A percentile compares a stretch with the other conserved stretches of the same genome.
phyloP scores from a whole-genome alignment of 768 basidiomycete species.

The Ephemerocybe angulata region DNA sequence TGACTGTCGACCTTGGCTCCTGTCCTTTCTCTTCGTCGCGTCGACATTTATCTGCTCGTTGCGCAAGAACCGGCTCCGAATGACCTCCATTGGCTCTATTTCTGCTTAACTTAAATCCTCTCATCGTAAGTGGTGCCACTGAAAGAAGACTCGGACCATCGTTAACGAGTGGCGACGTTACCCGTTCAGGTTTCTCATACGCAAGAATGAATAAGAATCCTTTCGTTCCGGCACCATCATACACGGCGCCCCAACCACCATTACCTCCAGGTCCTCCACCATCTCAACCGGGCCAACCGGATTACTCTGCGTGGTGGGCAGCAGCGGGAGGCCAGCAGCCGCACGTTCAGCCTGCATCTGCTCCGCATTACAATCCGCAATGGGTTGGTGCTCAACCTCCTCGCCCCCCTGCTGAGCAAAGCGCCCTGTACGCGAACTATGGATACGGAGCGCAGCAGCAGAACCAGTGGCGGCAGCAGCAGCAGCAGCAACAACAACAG shows the following conservation, averaged over 20 bases:
- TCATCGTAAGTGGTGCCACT: not conserved
- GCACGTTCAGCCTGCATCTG: constrained; percentile 48
- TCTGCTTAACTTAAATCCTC: not conserved
- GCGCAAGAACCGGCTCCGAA: not conserved
- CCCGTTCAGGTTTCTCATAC: constrained; percentile 7
- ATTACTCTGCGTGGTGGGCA: constrained; percentile 79
- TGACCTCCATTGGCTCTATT: not conserved
- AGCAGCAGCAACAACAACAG: constrained; percentile 39
- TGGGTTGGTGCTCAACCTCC: constrained; percentile 64
- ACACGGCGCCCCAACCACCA: constrained; percentile 70
- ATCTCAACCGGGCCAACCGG: constrained; percentile 60
- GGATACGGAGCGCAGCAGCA: constrained; percentile 83
- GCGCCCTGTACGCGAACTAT: constrained; percentile 86
- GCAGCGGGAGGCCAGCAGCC: constrained; percentile 48
- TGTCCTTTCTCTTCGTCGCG: too few relatives aligned
- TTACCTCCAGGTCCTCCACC: constrained; percentile 79
- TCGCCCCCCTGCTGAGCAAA: constrained; percentile 72
- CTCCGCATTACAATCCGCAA: constrained; percentile 57
- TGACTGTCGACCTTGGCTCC: too few relatives aligned
- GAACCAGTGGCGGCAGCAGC: constrained; percentile 61
- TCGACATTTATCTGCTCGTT: too few relatives aligned
- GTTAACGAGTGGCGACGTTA: constrained; percentile 1
- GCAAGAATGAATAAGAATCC: constrained; percentile 78
- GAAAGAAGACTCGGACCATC: too few relatives aligned
- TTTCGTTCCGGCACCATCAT: constrained; percentile 66